phyloP scores from a whole-genome alignment of 2,329 filamentous ascomycete genomes.

The Trichoderma gracile region DNA sequence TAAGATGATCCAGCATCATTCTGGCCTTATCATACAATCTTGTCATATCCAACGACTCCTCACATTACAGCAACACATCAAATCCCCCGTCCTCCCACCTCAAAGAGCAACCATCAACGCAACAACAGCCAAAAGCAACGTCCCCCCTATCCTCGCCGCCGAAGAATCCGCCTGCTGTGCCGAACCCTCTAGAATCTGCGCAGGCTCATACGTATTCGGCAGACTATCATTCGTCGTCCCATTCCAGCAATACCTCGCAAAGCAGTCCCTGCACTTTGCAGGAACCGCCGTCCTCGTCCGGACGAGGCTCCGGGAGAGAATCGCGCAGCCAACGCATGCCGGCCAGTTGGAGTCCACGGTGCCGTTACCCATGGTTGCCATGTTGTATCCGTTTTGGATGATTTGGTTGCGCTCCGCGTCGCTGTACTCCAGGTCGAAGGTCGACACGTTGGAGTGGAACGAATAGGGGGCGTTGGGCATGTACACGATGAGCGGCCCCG shows the following conservation, averaged over 20 bases:
- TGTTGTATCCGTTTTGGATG: constrained; percentile 77
- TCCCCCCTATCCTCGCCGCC: constrained; percentile 9
- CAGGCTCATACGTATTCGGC: constrained; percentile 24
- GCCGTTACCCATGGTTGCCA: constrained; percentile 74
- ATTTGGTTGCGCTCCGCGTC: constrained; percentile 67
- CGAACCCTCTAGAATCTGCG: constrained; percentile 1
- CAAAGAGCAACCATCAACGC: constrained; percentile 9
- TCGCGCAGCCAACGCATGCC: constrained; percentile 77
- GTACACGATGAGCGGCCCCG: constrained; percentile 72
- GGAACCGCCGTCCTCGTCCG: constrained; percentile 67
- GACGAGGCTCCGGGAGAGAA: constrained; percentile 68
- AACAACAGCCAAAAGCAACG: neutral
- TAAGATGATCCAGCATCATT: no score
- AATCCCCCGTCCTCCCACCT: neutral
- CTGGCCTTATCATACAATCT: neutral
- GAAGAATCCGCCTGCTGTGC: constrained; percentile 14
- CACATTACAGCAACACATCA: neutral
- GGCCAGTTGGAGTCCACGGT: constrained; percentile 71
- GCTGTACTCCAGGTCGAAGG: constrained; percentile 66
- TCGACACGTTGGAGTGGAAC: constrained; percentile 70
- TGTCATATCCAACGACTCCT: neutral
- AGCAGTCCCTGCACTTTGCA: constrained; percentile 70
- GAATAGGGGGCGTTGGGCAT: constrained; percentile 79
- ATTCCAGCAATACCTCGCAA: constrained; percentile 81
- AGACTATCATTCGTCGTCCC: constrained; percentile 50